Evolutionary conservation across 495 filamentous ascomycete species (phyloP).

Genomic region (Margaritispora aquatica): DNA sequence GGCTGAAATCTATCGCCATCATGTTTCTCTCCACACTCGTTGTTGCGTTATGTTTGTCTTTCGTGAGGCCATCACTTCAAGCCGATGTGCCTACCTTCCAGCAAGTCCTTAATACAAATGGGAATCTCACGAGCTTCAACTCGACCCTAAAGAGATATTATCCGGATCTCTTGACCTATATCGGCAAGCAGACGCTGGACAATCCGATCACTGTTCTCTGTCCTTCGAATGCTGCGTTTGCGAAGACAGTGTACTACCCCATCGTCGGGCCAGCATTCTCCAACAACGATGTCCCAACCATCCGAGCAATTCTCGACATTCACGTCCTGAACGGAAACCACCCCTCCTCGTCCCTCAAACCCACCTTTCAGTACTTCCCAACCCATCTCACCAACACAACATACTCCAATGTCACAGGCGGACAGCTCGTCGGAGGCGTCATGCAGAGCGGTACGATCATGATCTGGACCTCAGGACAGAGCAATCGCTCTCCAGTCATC

Average conservation of each 20-base stretch:
- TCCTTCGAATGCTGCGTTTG: constrained; percentile 2
- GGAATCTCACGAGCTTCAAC: constrained; percentile 5
- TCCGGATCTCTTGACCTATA: constrained; percentile 3
- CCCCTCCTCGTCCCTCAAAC: neutral
- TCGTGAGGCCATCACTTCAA: neutral
- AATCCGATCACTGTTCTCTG: constrained; percentile 5
- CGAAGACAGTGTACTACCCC: constrained; percentile 3
- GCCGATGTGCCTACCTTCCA: neutral
- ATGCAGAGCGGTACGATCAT: constrained; percentile 21
- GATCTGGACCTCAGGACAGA: constrained; percentile 24
- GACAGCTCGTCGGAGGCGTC: constrained; percentile 30
- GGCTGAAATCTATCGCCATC: neutral
- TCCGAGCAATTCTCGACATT: neutral
- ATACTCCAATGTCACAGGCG: constrained; percentile 24
- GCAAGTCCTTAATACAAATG: neutral
- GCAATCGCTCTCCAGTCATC: constrained; percentile 13
- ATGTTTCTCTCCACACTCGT: neutral
- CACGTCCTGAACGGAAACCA: constrained; percentile 2
- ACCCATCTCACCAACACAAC: neutral
- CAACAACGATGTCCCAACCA: constrained; percentile 2
- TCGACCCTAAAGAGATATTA: constrained; percentile 1
- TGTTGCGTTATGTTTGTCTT: neutral
- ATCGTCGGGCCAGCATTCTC: constrained; percentile 2
- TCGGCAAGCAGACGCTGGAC: neutral
- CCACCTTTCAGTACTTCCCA: constrained; percentile 1